Conservation (phyloP, 2,329 filamentous ascomycete species). For the Elsinoe ampelina region DNA sequence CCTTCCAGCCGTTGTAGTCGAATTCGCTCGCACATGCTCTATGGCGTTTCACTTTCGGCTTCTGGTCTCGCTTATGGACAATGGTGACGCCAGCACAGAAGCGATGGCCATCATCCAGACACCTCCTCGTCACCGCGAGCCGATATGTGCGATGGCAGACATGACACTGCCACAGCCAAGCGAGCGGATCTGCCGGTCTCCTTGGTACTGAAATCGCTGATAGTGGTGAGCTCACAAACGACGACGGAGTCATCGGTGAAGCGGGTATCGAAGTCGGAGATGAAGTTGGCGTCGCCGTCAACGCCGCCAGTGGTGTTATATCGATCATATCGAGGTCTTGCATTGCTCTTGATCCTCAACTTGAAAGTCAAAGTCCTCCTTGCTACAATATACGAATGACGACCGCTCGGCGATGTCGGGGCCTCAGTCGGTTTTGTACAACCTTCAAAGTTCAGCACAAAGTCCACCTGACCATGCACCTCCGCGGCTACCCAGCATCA, state of each 20-base stretch:
- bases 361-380: not conserved
- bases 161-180: conserved; percentile 48
- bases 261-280: not conserved
- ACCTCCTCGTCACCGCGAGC: conserved; percentile 42
- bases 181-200: conserved; percentile 26
- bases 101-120: conserved; percentile 45
- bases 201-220: not conserved
- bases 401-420: not conserved
- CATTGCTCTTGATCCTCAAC: not conserved
- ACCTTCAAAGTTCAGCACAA: not conserved
- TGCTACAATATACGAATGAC: not conserved
- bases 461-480: not conserved
- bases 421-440: not conserved
- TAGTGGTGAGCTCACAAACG: not conserved
- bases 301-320: not conserved
- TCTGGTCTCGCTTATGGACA: conserved; percentile 27
- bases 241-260: not conserved
- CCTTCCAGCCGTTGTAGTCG: conserved; percentile 45
- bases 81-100: conserved; percentile 42
- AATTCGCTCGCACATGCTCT: conserved; percentile 43
- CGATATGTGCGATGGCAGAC: conserved; percentile 39
- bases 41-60: conserved; percentile 25
- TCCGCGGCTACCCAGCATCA: not conserved
- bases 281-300: not conserved
- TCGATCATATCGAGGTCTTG: conserved; percentile 1